Conservation (phyloP, 1,284 basidiomycete species). For the Termitomyces sp. region DNA sequence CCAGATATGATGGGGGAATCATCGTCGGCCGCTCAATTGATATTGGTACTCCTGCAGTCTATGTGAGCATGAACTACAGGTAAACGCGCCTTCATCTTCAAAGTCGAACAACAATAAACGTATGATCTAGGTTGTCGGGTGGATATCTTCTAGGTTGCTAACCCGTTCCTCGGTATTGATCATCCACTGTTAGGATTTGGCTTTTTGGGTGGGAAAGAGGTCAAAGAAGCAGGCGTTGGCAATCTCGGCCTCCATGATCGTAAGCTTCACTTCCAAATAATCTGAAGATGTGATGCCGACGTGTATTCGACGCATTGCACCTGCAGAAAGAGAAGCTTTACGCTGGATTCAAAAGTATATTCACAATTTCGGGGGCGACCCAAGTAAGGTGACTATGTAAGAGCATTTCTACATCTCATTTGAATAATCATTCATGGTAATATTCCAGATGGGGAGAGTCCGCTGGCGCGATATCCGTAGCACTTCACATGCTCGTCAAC, state of each 20-base stretch:
- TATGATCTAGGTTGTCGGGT: constrained; percentile 9
- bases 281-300: background rate
- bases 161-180: constrained; percentile 41
- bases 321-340: constrained; percentile 48
- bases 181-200: constrained; percentile 36
- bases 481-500: constrained; percentile 50
- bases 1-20: constrained; percentile 36
- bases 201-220: constrained; percentile 41
- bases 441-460: constrained; percentile 32
- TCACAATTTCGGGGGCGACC: constrained; percentile 57
- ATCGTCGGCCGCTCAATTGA: constrained; percentile 46
- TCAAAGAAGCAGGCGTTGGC: constrained; percentile 40
- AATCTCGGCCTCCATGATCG: constrained; percentile 49
- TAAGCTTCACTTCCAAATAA: constrained; percentile 20
- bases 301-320: background rate
- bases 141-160: background rate
- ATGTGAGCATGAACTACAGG: constrained; percentile 51
- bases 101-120: background rate
- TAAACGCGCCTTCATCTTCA: constrained; percentile 3
- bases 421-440: background rate
- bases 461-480: constrained; percentile 49
- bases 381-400: constrained; percentile 53
- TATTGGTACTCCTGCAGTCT: constrained; percentile 41
- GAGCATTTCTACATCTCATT: constrained; percentile 11
- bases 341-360: constrained; percentile 68